Evolutionary conservation across 345 rosid species (phyloP), one percentile per base, ranked within the genome.

Genomic region (Gossypium anomalum): DNA sequence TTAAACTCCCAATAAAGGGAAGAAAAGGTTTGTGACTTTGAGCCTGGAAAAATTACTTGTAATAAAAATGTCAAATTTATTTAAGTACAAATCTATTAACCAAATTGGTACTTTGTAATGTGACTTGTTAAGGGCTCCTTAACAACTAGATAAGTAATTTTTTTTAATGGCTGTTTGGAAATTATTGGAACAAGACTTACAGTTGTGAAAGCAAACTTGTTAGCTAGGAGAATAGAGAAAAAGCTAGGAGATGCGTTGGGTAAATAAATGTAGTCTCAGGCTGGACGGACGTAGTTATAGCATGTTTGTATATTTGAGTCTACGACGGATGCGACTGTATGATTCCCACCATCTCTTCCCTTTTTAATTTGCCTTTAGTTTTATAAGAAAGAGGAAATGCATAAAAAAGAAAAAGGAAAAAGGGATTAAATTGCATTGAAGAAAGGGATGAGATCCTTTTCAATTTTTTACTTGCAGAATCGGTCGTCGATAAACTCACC

Each of bases 161-260:
- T 34, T 34, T 34, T 34, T 34, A 34, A 34, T 34, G 41, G 41
- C 7, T 5, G 53, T 49, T 53, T 52, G 63, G 27, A 19, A 71
- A 71, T 65, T 34, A n/a, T 14, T 56, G 15, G 20, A 15, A 3
- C 43, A 27, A 49, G 20, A 48, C n/a, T 29, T 29, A 34, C 60
- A 70, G 48, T 34, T 12, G 22, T 34, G 17, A 34, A 68, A 70
- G 74, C 45, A 52, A 34, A 70, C 59, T 53, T 70, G 74, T 34
- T 70, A 53, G 45, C 11, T 51, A 53, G 57, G 57, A 62, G 55
- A 69, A 67, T 70, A 23, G 56, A 14, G 25, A 56, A 3, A 29
- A 27, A 23, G 22, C 6, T 27, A 3, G n/a, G 52, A 14, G 6
- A 53, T 14, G 11, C 9, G 22, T 7, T 3, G 41, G 41, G 41